Evolutionary conservation across 1,284 basidiomycete genomes (phyloP).

Genomic region (Apiotrichum domesticum): DNA sequence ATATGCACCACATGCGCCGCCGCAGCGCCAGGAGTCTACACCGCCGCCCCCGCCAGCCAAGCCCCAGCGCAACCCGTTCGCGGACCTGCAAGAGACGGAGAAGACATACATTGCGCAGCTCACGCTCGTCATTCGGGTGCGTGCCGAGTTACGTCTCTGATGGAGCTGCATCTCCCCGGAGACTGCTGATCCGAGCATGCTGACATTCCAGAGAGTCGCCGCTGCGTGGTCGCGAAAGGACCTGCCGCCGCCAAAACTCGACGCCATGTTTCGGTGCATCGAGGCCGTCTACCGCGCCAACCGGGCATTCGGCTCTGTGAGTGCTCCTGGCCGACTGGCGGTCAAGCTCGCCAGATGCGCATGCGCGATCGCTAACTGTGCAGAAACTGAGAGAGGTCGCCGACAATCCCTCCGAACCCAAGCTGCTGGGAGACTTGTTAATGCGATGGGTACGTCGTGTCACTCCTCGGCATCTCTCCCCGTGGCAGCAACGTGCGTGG

Average conservation of each 20-base stretch:
- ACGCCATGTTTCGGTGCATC: constrained; percentile 88
- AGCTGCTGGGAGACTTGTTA: constrained; percentile 87
- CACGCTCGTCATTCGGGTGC: constrained; percentile 80
- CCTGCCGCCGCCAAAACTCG: constrained; percentile 84
- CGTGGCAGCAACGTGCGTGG: neutral
- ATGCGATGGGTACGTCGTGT: constrained; percentile 81
- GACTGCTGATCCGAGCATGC: neutral
- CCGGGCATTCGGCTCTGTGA: constrained; percentile 58
- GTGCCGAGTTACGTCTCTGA: constrained; percentile 27
- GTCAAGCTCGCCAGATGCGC: constrained; percentile 3
- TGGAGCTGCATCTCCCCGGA: neutral
- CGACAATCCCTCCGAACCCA: constrained; percentile 85
- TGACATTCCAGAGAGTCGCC: constrained; percentile 70
- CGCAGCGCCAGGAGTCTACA: neutral
- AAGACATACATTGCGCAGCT: constrained; percentile 87
- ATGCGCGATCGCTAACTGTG: constrained; percentile 28
- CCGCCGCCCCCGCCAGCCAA: neutral
- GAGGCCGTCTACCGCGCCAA: constrained; percentile 91
- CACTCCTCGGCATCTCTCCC: neutral
- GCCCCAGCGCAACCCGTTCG: constrained; percentile 61
- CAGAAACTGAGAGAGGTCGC: constrained; percentile 93
- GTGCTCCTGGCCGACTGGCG: constrained; percentile 48
- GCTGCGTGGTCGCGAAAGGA: constrained; percentile 93
- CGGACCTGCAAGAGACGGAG: constrained; percentile 91
- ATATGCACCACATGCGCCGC: no score